Percentiles rank a stretch among this genome's conserved stretches.
These are phyloP conservation scores for Nicotiana obtusifolia DNA, from an alignment of 257 asterid genomes.

Conservation along the genomic window DNA sequence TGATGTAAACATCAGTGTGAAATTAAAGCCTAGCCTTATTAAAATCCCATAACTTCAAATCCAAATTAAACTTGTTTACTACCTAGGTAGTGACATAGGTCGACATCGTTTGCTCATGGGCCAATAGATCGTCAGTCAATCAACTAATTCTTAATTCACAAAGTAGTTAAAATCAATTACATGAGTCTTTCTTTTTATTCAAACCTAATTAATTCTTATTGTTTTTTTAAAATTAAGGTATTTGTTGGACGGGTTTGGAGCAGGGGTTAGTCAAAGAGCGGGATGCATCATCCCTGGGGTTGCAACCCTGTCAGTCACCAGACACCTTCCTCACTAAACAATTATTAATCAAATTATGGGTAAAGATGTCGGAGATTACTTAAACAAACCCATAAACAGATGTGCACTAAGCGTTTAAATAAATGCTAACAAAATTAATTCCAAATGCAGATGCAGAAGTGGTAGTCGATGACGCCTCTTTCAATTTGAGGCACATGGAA, in stretches of 20 bases:
- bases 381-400: neutral
- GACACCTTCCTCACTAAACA: neutral
- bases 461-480: neutral
- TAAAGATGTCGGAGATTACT: neutral
- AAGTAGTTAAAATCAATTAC: neutral
- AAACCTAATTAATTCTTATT: neutral
- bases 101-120: neutral
- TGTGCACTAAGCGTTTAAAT: neutral
- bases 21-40: no score
- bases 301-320: conserved; percentile 6
- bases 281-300: neutral
- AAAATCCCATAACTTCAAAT: neutral
- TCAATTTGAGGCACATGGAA: conserved; percentile 1
- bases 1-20: no score
- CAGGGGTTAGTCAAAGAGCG: neutral
- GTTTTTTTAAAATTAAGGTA: no score
- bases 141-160: neutral
- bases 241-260: neutral
- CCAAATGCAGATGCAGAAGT: neutral
- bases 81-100: no score
- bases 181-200: neutral
- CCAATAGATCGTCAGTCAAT: neutral
- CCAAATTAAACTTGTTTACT: neutral
- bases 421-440: neutral
- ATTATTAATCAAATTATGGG: conserved; percentile 7